A percentile compares a stretch with the other conserved stretches of the same genome.
phyloP scores from a whole-genome alignment of 106 monocot genomes.

The Triglochin maritima region DNA sequence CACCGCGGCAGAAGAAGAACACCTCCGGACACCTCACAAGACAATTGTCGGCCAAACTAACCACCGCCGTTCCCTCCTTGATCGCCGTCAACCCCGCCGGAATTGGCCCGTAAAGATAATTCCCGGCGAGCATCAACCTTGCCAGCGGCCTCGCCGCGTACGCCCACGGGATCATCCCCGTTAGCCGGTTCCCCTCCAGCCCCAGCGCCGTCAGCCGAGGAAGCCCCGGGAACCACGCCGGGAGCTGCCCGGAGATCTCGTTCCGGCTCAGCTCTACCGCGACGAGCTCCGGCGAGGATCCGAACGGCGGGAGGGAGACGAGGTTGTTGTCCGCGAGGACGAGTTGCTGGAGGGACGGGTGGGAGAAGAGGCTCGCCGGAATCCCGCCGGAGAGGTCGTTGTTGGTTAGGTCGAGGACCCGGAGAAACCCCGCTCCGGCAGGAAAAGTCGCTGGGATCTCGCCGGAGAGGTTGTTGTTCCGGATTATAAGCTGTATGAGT shows the following conservation, averaged over 20 bases:
- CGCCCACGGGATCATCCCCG: conserved; percentile 47
- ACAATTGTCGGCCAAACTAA: conserved; percentile 57
- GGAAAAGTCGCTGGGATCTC: conserved; percentile 5
- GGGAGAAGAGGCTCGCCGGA: conserved; percentile 32
- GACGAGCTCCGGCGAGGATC: conserved; percentile 23
- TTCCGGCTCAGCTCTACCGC: conserved; percentile 48
- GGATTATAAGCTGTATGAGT: conserved; percentile 27
- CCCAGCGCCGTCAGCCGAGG: conserved; percentile 40
- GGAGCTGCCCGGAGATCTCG: conserved; percentile 33
- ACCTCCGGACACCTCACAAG: conserved; percentile 41
- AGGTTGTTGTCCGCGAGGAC: conserved; percentile 30
- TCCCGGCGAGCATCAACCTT: conserved; percentile 51
- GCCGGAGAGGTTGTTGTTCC: conserved; percentile 34
- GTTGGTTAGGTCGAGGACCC: conserved; percentile 49
- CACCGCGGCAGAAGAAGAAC: conserved; percentile 54
- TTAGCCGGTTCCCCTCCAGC: conserved; percentile 43
- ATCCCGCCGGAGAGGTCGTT: conserved; percentile 44
- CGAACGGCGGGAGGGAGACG: conserved; percentile 3
- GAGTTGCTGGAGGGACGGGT: conserved; percentile 59
- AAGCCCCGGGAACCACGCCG: conserved; percentile 31
- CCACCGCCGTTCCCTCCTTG: conserved; percentile 25
- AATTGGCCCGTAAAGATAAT: conserved; percentile 56
- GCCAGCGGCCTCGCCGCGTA: conserved; percentile 44
- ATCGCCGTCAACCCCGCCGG: conserved; percentile 27
- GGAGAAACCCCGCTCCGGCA: conserved; percentile 10